Percentiles rank a stretch among this genome's conserved stretches.
These are phyloP conservation scores for Elongisporangium anandrum DNA, from an alignment of 352 stramenopile genomes.

Conservation along the genomic window DNA sequence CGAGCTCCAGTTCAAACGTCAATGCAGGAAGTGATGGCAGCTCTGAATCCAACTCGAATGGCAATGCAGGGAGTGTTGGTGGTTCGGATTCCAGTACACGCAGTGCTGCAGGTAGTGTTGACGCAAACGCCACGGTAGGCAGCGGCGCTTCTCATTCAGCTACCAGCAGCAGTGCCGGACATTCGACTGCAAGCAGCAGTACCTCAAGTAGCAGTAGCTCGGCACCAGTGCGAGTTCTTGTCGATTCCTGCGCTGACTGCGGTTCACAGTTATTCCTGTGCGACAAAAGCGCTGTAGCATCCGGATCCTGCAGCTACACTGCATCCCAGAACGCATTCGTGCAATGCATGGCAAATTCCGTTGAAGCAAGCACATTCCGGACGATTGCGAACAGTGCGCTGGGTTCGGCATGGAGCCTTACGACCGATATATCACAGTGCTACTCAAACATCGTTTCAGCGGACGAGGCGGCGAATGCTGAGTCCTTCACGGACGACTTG, in stretches of 20 bases:
- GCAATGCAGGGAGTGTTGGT: neutral
- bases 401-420: neutral
- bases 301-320: constrained; percentile 9
- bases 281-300: neutral
- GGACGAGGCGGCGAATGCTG: neutral
- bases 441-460: neutral
- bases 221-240: neutral
- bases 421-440: neutral
- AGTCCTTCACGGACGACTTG: constrained; percentile 7
- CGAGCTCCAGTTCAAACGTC: neutral
- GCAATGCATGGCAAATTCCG: neutral
- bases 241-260: constrained; percentile 5
- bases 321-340: neutral
- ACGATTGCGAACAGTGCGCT: neutral
- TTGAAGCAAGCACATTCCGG: constrained; percentile 1
- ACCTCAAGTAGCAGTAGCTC: neutral
- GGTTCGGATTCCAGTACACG: neutral
- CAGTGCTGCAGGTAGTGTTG: no score
- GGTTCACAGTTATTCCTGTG: constrained; percentile 7
- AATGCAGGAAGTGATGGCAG: neutral
- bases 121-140: no score
- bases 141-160: no score
- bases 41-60: neutral
- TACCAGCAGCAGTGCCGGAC: no score
- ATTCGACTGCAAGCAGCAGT: neutral